Percentiles rank a stretch among this genome's conserved stretches.
Evolutionary conservation across 2,329 filamentous ascomycete genomes (phyloP).

Genomic region (Diplodia seriata): DNA sequence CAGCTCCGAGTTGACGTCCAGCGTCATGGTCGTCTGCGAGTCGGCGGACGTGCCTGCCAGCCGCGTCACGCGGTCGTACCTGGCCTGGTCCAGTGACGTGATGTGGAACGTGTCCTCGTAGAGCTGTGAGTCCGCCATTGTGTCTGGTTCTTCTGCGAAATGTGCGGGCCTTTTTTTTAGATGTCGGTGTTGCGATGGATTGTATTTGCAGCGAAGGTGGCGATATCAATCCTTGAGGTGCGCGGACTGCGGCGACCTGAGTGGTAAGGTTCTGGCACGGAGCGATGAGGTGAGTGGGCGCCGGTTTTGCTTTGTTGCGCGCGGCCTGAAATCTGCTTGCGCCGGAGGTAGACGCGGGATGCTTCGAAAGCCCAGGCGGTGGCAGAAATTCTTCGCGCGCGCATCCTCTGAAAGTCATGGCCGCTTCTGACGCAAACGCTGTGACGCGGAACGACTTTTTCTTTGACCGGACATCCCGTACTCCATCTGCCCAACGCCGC

Average conservation of each 20-base stretch:
- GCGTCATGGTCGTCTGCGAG: conserved; percentile 76
- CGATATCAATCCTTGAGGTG: background rate
- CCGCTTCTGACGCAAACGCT: conserved; percentile 4
- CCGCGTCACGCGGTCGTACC: conserved; percentile 95
- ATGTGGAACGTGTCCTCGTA: conserved; percentile 93
- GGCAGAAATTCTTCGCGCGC: conserved; percentile 16
- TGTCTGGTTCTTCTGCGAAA: conserved; percentile 35
- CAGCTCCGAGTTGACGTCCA: conserved; percentile 94
- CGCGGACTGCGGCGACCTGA: background rate
- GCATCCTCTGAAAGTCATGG: conserved; percentile 5
- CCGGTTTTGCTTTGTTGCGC: conserved; percentile 15
- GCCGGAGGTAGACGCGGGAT: conserved; percentile 10
- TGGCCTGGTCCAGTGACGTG: conserved; percentile 77
- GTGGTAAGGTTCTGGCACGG: background rate
- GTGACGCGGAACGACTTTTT: conserved; percentile 12
- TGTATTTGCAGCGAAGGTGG: background rate
- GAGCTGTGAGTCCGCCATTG: conserved; percentile 84
- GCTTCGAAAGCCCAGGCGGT: conserved; percentile 23
- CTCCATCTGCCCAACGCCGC: background rate
- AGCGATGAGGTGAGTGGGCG: background rate
- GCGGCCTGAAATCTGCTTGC: conserved; percentile 20
- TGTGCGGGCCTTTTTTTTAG: background rate
- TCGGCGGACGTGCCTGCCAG: conserved; percentile 79
- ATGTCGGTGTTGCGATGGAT: background rate
- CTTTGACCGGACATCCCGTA: background rate